phyloP scores from a whole-genome alignment of 2,329 filamentous ascomycete species.

The Colletotrichum sp. region DNA sequence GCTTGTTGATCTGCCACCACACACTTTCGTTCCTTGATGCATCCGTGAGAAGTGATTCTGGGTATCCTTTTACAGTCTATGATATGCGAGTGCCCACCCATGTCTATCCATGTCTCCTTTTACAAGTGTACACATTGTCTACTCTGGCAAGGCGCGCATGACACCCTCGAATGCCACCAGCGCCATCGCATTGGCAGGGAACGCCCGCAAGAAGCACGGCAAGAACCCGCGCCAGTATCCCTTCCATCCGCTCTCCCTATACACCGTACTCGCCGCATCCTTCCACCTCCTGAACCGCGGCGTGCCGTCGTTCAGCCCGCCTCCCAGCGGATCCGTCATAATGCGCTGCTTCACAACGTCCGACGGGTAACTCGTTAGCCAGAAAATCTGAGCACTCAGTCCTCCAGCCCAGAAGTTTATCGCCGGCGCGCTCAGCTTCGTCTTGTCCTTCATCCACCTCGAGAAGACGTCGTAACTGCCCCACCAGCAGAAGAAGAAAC shows the following conservation, averaged over 20 bases:
- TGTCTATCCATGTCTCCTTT: background rate
- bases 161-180: constrained; percentile 92
- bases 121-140: background rate
- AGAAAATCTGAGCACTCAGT: constrained; percentile 91
- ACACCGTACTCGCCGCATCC: constrained; percentile 79
- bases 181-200: constrained; percentile 94
- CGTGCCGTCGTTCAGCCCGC: constrained; percentile 68
- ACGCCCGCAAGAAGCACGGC: constrained; percentile 91
- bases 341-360: constrained; percentile 96
- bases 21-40: background rate
- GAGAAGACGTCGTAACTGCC: constrained; percentile 90
- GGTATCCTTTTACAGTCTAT: constrained; percentile 17
- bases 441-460: constrained; percentile 67
- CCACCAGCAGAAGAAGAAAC: constrained; percentile 99
- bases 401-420: constrained; percentile 99
- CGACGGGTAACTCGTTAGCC: constrained; percentile 88
- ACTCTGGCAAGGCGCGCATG: constrained; percentile 69
- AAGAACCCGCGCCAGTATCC: constrained; percentile 95
- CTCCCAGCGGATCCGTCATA: constrained; percentile 92
- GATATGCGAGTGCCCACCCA: background rate
- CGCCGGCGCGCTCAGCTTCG: constrained; percentile 73
- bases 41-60: constrained; percentile 1
- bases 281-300: constrained; percentile 77
- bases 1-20: constrained; percentile 24
- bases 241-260: constrained; percentile 73